Conservation (phyloP, 345 rosid genomes). For the Linum usitatissimum region DNA sequence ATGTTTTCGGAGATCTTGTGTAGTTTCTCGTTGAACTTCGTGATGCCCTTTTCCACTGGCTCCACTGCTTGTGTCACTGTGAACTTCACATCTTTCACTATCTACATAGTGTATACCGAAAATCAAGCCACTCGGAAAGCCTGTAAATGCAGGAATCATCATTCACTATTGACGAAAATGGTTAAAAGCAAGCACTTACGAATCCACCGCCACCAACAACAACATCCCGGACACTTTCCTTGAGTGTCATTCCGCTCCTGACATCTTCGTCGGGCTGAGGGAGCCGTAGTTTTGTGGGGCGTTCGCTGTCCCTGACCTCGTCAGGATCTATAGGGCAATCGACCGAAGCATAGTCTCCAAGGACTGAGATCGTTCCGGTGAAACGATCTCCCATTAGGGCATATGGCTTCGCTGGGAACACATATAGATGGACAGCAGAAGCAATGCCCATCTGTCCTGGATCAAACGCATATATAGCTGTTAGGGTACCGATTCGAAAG, state of each 20-base stretch:
- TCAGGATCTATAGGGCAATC: constrained; percentile 96
- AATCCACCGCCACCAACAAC: constrained; percentile 87
- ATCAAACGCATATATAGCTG: constrained; percentile 26
- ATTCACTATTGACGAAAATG: background rate
- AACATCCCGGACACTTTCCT: constrained; percentile 83
- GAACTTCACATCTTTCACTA: constrained; percentile 83
- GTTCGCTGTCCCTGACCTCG: constrained; percentile 92
- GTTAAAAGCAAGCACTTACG: constrained; percentile 42
- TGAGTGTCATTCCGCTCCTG: constrained; percentile 80
- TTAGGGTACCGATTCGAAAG: constrained; percentile 24
- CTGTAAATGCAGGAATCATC: background rate
- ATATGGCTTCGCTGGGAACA: constrained; percentile 87
- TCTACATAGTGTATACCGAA: constrained; percentile 35
- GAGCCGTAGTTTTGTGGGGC: constrained; percentile 87
- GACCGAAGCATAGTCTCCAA: constrained; percentile 90
- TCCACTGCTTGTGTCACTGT: constrained; percentile 94
- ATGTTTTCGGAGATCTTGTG: constrained; percentile 85
- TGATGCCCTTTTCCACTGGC: constrained; percentile 92
- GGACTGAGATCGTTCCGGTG: constrained; percentile 71
- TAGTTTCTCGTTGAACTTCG: constrained; percentile 76
- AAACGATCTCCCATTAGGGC: constrained; percentile 80
- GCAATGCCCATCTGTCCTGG: constrained; percentile 98
- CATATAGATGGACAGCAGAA: constrained; percentile 86
- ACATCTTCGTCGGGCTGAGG: constrained; percentile 67
- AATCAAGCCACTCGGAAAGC: constrained; percentile 14